Conservation (phyloP, 345 rosid genomes). For the Arabidopsis suecica region DNA sequence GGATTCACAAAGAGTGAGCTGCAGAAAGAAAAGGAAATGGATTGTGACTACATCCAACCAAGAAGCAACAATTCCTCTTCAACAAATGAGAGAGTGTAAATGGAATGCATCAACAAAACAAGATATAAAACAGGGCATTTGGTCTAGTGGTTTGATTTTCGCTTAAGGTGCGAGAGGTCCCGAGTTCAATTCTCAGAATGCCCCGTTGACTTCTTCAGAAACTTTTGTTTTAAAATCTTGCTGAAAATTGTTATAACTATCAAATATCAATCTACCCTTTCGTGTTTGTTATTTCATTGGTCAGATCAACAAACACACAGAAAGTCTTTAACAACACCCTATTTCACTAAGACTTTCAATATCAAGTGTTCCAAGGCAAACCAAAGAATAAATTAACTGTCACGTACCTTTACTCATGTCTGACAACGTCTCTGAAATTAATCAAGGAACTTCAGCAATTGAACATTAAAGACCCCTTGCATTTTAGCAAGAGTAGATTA, state of each 20-base stretch:
- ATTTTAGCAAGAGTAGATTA: too few relatives aligned
- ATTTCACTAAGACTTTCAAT: background rate
- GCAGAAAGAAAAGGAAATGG: too few relatives aligned
- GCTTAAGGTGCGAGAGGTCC: constrained; percentile 94
- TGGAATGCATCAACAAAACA: too few relatives aligned
- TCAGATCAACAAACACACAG: background rate
- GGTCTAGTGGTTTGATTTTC: constrained; percentile 90
- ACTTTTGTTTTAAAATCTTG: background rate
- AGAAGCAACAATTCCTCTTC: too few relatives aligned
- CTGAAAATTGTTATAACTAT: background rate
- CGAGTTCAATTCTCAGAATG: constrained; percentile 91
- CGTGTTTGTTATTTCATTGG: background rate
- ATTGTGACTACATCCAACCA: too few relatives aligned
- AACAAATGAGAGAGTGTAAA: too few relatives aligned
- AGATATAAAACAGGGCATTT: constrained; percentile 59
- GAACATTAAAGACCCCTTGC: too few relatives aligned
- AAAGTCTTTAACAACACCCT: background rate
- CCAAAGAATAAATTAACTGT: background rate
- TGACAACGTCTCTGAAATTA: background rate
- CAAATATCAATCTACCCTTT: background rate
- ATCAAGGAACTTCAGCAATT: background rate
- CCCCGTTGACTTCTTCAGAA: constrained; percentile 30
- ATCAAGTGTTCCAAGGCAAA: background rate
- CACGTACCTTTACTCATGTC: background rate
- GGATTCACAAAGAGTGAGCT: too few relatives aligned